A percentile compares a stretch with the other conserved stretches of the same genome.
Conservation (phyloP, 192 early-diverging fungal genomes). For the Podila clonocystis region DNA sequence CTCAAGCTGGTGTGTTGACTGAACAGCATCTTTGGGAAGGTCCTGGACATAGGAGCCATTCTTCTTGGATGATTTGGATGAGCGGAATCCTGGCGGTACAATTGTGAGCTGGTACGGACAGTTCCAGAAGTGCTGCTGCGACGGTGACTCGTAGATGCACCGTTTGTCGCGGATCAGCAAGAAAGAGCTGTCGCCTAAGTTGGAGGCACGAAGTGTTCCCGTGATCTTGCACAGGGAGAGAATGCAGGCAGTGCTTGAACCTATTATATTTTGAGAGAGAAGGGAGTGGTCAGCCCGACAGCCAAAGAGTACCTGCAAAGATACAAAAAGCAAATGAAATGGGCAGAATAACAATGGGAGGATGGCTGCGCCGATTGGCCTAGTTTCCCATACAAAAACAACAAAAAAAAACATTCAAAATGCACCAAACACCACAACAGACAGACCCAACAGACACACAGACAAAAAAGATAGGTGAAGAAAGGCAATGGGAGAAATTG, state of each 20-base stretch:
- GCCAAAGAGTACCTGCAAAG: neutral
- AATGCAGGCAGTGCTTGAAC: conserved; percentile 70
- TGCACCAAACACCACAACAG: neutral
- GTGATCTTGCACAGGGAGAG: conserved; percentile 62
- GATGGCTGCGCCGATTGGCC: too few relatives aligned
- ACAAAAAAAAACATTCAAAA: too few relatives aligned
- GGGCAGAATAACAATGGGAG: too few relatives aligned
- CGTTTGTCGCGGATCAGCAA: conserved; percentile 62
- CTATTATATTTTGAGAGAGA: conserved; percentile 11
- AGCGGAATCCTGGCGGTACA: conserved; percentile 56
- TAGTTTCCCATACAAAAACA: too few relatives aligned
- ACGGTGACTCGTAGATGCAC: conserved; percentile 65
- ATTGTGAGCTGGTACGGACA: conserved; percentile 71
- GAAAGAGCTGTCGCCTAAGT: conserved; percentile 66
- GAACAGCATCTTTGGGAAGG: conserved; percentile 63
- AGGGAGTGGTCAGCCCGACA: neutral
- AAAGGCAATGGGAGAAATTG: neutral
- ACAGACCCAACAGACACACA: neutral
- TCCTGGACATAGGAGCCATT: conserved; percentile 56
- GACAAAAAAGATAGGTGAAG: neutral
- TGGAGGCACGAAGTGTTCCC: conserved; percentile 62
- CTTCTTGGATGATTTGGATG: conserved; percentile 3
- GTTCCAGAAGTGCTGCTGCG: conserved; percentile 72
- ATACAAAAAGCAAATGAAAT: neutral
- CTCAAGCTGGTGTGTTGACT: conserved; percentile 59